phyloP scores from a whole-genome alignment of 2,329 filamentous ascomycete genomes.

The Tympanopsis confertula region DNA sequence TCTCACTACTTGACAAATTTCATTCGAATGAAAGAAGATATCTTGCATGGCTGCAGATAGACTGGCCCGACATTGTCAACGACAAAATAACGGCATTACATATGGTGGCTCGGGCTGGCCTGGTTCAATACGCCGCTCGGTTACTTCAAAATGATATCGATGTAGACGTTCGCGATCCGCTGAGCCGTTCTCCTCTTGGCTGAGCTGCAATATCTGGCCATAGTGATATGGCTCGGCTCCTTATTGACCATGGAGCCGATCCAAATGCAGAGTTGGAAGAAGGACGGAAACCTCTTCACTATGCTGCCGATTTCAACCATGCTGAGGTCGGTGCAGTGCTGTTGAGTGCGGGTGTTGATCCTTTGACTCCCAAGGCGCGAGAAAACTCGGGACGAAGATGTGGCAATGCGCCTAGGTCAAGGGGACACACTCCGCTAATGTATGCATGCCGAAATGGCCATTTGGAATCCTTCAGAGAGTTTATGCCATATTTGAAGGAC shows the following conservation, averaged over 20 bases:
- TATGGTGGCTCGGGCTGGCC: conserved; percentile 2
- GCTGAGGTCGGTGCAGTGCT: conserved; percentile 13
- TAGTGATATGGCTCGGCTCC: conserved; percentile 4
- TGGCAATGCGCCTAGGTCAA: conserved; percentile 4
- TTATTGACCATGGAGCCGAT: conserved; percentile 13
- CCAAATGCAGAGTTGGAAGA: conserved; percentile 8
- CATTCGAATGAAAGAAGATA: neutral
- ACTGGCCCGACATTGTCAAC: neutral
- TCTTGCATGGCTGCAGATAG: neutral
- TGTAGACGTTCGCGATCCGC: conserved; percentile 6
- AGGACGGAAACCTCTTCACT: conserved; percentile 21
- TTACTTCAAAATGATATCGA: conserved; percentile 6
- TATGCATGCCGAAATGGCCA: conserved; percentile 16
- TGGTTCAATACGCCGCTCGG: conserved; percentile 6
- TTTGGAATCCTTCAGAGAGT: conserved; percentile 11
- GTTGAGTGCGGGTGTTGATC: conserved; percentile 20
- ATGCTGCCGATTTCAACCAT: conserved; percentile 18
- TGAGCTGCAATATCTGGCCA: conserved; percentile 13
- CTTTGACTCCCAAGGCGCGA: conserved; percentile 13
- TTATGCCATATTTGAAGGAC: conserved; percentile 13
- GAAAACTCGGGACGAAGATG: conserved; percentile 6
- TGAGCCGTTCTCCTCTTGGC: conserved; percentile 10
- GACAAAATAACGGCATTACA: conserved; percentile 3
- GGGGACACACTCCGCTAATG: conserved; percentile 15
- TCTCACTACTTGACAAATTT: neutral